Percentiles rank a stretch among this genome's conserved stretches.
These are phyloP conservation scores for Penicillium coprophilum DNA, from an alignment of 495 filamentous ascomycete species.

Conservation along the genomic window DNA sequence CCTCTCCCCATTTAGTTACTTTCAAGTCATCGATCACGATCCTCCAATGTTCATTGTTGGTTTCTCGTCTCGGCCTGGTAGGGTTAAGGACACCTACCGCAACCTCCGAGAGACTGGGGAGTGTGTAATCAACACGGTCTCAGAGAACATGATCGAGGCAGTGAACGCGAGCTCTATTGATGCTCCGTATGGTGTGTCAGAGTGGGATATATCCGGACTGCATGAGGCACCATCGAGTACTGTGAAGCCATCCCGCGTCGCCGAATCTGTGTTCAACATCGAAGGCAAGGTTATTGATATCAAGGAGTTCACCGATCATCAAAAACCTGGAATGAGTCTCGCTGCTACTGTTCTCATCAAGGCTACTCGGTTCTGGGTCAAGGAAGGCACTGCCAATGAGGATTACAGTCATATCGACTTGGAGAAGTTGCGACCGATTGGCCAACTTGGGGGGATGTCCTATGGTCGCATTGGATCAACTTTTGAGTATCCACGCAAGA, in stretches of 20 bases:
- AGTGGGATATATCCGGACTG: constrained; percentile 77
- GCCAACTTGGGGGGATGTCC: constrained; percentile 74
- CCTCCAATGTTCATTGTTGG: constrained; percentile 82
- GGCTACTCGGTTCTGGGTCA: constrained; percentile 77
- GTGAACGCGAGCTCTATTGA: constrained; percentile 75
- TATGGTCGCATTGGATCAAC: constrained; percentile 66
- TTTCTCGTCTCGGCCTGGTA: constrained; percentile 54
- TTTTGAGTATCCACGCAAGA: constrained; percentile 66
- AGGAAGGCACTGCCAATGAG: constrained; percentile 76
- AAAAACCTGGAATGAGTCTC: constrained; percentile 62
- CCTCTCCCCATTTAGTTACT: constrained; percentile 81
- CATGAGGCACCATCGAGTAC: constrained; percentile 57
- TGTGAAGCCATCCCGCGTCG: constrained; percentile 65
- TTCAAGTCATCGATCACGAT: constrained; percentile 76
- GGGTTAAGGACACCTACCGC: constrained; percentile 67
- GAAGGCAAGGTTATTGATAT: constrained; percentile 72
- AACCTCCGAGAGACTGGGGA: constrained; percentile 69
- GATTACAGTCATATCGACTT: constrained; percentile 69
- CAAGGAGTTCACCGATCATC: constrained; percentile 66
- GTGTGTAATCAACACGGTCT: constrained; percentile 76
- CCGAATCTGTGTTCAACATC: constrained; percentile 75
- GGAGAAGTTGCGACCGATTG: constrained; percentile 65
- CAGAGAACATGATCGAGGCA: constrained; percentile 78
- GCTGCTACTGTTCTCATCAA: constrained; percentile 74
- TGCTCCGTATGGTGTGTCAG: constrained; percentile 69